Evolutionary conservation across 1,139 yeast genomes (phyloP).

Genomic region (Pichia norvegensis): DNA sequence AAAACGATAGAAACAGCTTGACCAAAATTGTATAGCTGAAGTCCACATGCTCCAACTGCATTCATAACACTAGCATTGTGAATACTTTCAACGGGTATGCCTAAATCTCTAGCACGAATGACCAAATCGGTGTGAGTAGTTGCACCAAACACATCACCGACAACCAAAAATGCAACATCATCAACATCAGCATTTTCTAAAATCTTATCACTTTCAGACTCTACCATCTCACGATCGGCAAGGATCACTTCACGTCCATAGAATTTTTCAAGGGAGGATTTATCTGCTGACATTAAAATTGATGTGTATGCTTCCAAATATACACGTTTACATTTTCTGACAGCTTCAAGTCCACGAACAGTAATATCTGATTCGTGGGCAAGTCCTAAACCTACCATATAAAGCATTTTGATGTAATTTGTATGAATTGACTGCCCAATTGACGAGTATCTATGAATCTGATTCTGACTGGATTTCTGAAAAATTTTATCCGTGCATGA

Average conservation of each 20-base stretch:
- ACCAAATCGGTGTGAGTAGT: constrained; percentile 95
- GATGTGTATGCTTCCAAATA: constrained; percentile 94
- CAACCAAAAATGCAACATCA: constrained; percentile 89
- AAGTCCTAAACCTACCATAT: constrained; percentile 84
- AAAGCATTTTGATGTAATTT: constrained; percentile 51
- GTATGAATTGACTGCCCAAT: not conserved
- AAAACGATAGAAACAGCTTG: constrained; percentile 94
- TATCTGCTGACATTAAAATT: constrained; percentile 86
- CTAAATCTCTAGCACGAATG: constrained; percentile 78
- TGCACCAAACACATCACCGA: constrained; percentile 97
- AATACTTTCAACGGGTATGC: constrained; percentile 69
- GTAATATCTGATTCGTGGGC: constrained; percentile 88
- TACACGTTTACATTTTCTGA: constrained; percentile 75
- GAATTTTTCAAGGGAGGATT: constrained; percentile 58
- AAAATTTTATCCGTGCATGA: not conserved
- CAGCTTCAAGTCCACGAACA: constrained; percentile 84
- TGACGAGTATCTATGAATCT: not conserved
- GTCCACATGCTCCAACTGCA: constrained; percentile 96
- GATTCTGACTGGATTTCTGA: not conserved
- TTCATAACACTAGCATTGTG: constrained; percentile 98
- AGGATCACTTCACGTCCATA: constrained; percentile 80
- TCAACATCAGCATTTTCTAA: constrained; percentile 67
- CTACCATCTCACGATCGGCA: constrained; percentile 94
- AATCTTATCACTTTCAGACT: constrained; percentile 77
- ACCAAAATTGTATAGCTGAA: constrained; percentile 91